These are phyloP conservation scores for Hordeum pubiflorum DNA, from an alignment of 202 grass and related monocot species.

Conservation along the genomic window DNA sequence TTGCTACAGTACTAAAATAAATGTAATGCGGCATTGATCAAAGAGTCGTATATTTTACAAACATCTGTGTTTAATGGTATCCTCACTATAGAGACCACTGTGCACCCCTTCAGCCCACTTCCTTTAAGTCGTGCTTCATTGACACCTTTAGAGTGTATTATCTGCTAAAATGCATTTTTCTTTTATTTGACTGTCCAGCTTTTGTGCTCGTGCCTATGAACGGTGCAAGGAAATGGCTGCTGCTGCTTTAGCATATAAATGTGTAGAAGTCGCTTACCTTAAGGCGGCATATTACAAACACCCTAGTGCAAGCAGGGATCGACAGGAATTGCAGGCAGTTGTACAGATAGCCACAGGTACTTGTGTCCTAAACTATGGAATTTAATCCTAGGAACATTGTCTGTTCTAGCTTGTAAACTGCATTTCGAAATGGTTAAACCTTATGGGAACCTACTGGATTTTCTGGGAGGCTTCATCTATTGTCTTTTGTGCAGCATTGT, in stretches of 20 bases:
- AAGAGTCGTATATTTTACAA: not conserved
- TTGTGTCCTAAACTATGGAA: constrained; percentile 30
- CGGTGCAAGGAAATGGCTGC: constrained; percentile 58
- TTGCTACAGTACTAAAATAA: not conserved
- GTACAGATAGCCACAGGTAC: constrained; percentile 45
- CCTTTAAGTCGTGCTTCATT: not conserved
- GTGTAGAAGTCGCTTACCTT: constrained; percentile 84
- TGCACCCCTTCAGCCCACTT: not conserved
- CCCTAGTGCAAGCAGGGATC: constrained; percentile 47
- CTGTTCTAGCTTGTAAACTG: not conserved
- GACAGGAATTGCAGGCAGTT: constrained; percentile 49
- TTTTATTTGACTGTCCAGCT: constrained; percentile 37
- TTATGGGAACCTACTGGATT: not conserved
- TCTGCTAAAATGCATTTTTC: not conserved
- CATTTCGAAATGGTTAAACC: not conserved
- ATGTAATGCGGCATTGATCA: not conserved
- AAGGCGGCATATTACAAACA: constrained; percentile 73
- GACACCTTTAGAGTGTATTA: not conserved
- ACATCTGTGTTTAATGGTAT: not conserved
- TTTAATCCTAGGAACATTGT: not conserved
- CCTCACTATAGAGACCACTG: not conserved
- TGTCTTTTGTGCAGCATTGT: not conserved
- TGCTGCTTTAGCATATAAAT: constrained; percentile 82
- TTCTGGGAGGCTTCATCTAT: not conserved
- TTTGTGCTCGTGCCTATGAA: constrained; percentile 69